These are phyloP conservation scores for Lepidium campestre DNA, from an alignment of 441 rosid species.

Conservation along the genomic window DNA sequence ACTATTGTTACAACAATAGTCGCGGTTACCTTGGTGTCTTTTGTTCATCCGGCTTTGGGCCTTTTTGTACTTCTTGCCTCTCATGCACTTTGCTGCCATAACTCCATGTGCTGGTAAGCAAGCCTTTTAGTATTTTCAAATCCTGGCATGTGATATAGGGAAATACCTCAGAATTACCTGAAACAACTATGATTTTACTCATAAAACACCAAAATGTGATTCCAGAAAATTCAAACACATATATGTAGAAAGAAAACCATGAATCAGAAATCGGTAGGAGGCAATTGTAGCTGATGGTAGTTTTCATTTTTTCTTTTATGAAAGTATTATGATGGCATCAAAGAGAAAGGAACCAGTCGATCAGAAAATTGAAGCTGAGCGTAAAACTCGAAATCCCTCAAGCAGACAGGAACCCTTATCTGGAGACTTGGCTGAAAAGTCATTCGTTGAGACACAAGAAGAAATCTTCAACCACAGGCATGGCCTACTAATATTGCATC, in stretches of 20 bases:
- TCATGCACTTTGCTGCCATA: slow-evolving; percentile 74
- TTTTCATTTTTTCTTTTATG: slow-evolving; percentile 26
- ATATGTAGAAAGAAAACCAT: neutral
- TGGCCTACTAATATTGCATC: slow-evolving; percentile 76
- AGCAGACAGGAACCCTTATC: slow-evolving; percentile 33
- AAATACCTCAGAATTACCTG: neutral
- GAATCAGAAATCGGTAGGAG: neutral
- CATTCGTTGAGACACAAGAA: slow-evolving; percentile 72
- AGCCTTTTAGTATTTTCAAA: neutral
- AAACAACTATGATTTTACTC: neutral
- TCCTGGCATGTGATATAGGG: neutral
- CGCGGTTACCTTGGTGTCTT: slow-evolving; percentile 59
- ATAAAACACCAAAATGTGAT: neutral
- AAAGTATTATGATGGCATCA: slow-evolving; percentile 72
- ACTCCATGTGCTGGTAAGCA: slow-evolving; percentile 72
- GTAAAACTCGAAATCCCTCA: slow-evolving; percentile 32
- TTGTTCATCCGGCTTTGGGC: slow-evolving; percentile 93
- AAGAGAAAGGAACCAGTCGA: slow-evolving; percentile 46
- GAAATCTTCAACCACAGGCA: slow-evolving; percentile 81
- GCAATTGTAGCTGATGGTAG: slow-evolving; percentile 2
- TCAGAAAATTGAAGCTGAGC: slow-evolving; percentile 30
- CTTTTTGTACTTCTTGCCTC: slow-evolving; percentile 55
- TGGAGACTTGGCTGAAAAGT: slow-evolving; percentile 37
- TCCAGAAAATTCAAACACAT: neutral
- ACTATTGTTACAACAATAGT: slow-evolving; percentile 44